Base-by-base conservation (phyloP, 78 protist genomes). In the Speleostelium caveatum region DNA sequence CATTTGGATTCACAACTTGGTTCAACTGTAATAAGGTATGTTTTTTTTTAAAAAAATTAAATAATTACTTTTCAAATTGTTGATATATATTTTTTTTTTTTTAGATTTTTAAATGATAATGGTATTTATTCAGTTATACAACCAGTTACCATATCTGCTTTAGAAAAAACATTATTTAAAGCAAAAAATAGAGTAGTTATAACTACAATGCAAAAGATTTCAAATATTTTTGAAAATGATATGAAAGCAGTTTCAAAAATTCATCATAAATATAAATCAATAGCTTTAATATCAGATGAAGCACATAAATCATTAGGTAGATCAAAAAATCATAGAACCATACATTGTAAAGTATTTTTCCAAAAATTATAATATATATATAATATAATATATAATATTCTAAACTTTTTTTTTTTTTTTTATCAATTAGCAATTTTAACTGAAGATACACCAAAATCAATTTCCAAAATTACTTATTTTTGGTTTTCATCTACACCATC, bases 401-500 rank as follows among this genome's bases (percentile, higher is more conserved):
- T n/a, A n/a, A n/a, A n/a, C n/a, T n/a, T n/a, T n/a, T n/a, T n/a
- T n/a, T n/a, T n/a, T n/a, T n/a, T n/a, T n/a, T n/a, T 53, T 56
- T 51, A 26, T 36, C 67, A 0, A 42, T 39, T 80, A 73, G 89
- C 65, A 59, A 69, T 55, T 14, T 66, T 66, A 56, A 75, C 66
- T 24, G 38, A 38, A 36, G 80, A 76, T 6, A 77, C 68, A n/a
- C 28, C 60, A 1, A 75, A 66, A 60, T 73, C 71, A 33, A 41
- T 26, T 30, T 53, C 60, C 45, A 72, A 76, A 30, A 86, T 86
- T 5, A 86, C 93, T 8, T 86, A 86, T 32, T 86, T 86, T 59
- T 68, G 87, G 71, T 86, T 86, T 60, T 73, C 93, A 5, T 72
- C 80, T 76, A 86, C 93, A 36, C 93, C 93, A 26, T 73, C 76